Evolutionary conservation across 345 rosid genomes (phyloP).

Genomic region (Anacardium occidentale): DNA sequence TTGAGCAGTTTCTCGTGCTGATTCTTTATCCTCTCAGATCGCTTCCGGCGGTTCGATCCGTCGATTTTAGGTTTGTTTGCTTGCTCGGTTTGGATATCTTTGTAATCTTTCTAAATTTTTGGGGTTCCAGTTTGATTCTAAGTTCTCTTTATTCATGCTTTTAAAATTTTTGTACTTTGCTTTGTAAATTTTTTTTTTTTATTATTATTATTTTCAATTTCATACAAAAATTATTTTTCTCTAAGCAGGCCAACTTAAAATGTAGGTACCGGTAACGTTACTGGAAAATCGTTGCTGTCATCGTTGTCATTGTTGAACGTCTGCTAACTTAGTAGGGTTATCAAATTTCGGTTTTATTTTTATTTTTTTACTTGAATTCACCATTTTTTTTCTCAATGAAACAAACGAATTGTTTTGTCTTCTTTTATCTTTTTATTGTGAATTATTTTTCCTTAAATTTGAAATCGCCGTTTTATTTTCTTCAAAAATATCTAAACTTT

Average conservation of each 20-base stretch:
- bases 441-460: neutral
- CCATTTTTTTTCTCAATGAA: no score
- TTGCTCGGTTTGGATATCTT: neutral
- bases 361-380: no score
- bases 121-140: no score
- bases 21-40: neutral
- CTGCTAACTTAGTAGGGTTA: neutral
- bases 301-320: neutral
- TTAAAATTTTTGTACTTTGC: neutral
- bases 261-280: neutral
- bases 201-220: no score
- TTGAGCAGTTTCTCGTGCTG: constrained; percentile 14
- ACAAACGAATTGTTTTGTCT: neutral
- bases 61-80: constrained; percentile 5
- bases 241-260: no score
- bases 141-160: no score
- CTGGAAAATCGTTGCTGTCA: neutral
- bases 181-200: neutral
- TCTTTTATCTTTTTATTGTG: neutral
- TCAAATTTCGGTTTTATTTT: neutral
- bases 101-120: no score
- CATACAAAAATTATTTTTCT: neutral
- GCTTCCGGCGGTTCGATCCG: constrained; percentile 10
- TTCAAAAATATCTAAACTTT: neutral
- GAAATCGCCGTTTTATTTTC: neutral